These are phyloP conservation scores for Alternaria panax DNA, from an alignment of 2,329 filamentous ascomycete genomes.

Conservation along the genomic window DNA sequence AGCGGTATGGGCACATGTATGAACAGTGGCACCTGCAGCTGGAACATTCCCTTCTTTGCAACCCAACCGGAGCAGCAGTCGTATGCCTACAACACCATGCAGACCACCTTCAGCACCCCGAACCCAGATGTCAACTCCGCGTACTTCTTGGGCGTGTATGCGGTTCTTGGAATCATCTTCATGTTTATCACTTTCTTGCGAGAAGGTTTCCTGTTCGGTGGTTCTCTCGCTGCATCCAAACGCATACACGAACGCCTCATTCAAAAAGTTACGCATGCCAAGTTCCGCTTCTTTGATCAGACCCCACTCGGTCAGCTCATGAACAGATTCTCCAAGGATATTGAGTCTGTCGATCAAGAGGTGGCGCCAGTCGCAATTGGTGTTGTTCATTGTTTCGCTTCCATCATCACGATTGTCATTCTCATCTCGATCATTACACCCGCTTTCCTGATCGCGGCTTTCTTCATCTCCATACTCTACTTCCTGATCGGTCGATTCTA, in stretches of 20 bases:
- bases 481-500: conserved; percentile 86
- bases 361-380: conserved; percentile 90
- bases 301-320: conserved; percentile 95
- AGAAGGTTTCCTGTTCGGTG: conserved; percentile 90
- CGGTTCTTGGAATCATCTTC: conserved; percentile 77
- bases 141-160: conserved; percentile 87
- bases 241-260: conserved; percentile 83
- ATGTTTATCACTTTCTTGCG: conserved; percentile 82
- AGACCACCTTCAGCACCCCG: conserved; percentile 50
- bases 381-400: conserved; percentile 70
- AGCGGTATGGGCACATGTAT: conserved; percentile 57
- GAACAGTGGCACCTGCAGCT: conserved; percentile 60
- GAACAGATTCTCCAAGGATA: conserved; percentile 98
- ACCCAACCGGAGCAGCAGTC: conserved; percentile 32
- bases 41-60: conserved; percentile 49
- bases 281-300: conserved; percentile 97
- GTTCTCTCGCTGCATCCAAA: conserved; percentile 86
- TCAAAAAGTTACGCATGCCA: conserved; percentile 80
- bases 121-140: conserved; percentile 72
- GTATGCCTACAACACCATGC: conserved; percentile 49
- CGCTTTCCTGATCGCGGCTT: conserved; percentile 83
- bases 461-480: conserved; percentile 86
- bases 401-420: conserved; percentile 82
- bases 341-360: conserved; percentile 94
- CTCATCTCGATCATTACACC: conserved; percentile 91